phyloP scores from a whole-genome alignment of 2,329 filamentous ascomycete genomes.

The Xylaria sp. region DNA sequence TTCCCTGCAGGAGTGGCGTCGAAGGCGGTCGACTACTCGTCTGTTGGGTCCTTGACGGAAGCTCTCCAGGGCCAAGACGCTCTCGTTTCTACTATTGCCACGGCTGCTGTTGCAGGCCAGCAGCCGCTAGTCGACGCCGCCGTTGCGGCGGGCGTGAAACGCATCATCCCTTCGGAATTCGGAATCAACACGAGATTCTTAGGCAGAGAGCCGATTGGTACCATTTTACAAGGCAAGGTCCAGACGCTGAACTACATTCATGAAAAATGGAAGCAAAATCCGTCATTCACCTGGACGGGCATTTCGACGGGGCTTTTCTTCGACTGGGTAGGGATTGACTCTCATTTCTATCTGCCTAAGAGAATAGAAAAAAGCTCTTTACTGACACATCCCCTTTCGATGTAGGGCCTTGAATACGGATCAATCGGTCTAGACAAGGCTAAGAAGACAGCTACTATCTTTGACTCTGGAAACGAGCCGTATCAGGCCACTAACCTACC shows the following conservation, averaged over 20 bases:
- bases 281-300: conserved; percentile 67
- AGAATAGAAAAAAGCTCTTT: not conserved
- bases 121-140: conserved; percentile 64
- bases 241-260: conserved; percentile 62
- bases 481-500: conserved; percentile 63
- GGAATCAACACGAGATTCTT: conserved; percentile 49
- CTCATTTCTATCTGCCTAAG: not conserved
- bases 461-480: conserved; percentile 64
- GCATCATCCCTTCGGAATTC: conserved; percentile 68
- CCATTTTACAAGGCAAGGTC: conserved; percentile 45
- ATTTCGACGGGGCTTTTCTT: conserved; percentile 69
- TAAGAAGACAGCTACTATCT: conserved; percentile 62
- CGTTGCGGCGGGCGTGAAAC: conserved; percentile 64
- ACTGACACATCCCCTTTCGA: conserved; percentile 1
- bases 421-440: conserved; percentile 63
- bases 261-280: conserved; percentile 55
- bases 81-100: conserved; percentile 60
- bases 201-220: conserved; percentile 38
- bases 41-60: conserved; percentile 54
- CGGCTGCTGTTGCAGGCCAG: conserved; percentile 57
- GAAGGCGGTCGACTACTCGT: conserved; percentile 59
- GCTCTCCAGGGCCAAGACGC: conserved; percentile 65
- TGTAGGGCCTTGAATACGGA: conserved; percentile 57
- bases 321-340: conserved; percentile 59
- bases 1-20: conserved; percentile 53